phyloP scores from a whole-genome alignment of 2,329 filamentous ascomycete species.

The Aspergillus udagawae region DNA sequence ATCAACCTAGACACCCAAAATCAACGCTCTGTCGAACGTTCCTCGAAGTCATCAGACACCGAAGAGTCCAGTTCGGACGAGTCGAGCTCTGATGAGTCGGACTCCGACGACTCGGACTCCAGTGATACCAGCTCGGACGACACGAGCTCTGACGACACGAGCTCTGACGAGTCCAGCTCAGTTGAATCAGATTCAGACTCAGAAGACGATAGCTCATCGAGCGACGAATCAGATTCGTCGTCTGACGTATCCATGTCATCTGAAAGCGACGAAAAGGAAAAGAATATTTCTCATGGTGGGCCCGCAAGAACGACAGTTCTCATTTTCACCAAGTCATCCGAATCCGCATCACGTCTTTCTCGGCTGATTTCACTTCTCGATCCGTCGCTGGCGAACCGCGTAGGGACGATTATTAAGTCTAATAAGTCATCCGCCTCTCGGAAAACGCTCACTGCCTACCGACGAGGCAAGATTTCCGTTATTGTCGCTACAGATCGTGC shows the following conservation, averaged over 20 bases:
- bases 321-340: slow-evolving; percentile 88
- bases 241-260: slow-evolving; percentile 19
- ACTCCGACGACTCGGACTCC: slow-evolving; percentile 35
- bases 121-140: slow-evolving; percentile 24
- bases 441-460: slow-evolving; percentile 65
- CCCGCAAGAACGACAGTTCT: slow-evolving; percentile 50
- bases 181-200: slow-evolving; percentile 30
- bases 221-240: slow-evolving; percentile 13
- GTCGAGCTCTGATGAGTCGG: slow-evolving; percentile 28
- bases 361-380: slow-evolving; percentile 69
- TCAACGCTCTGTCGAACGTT: slow-evolving; percentile 1
- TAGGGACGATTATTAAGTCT: slow-evolving; percentile 73
- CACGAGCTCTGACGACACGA: slow-evolving; percentile 16
- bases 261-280: slow-evolving; percentile 10
- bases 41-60: slow-evolving; percentile 13
- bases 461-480: slow-evolving; percentile 60
- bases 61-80: slow-evolving; percentile 15
- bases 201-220: slow-evolving; percentile 11
- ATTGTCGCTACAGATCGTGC: slow-evolving; percentile 92
- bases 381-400: slow-evolving; percentile 52
- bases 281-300: slow-evolving; percentile 26
- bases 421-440: slow-evolving; percentile 68
- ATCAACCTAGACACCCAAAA: slow-evolving; percentile 24
- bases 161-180: slow-evolving; percentile 14
- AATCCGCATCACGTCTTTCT: slow-evolving; percentile 79